Evolutionary conservation across 1,284 basidiomycete species (phyloP), one percentile per base, ranked within the genome.

Genomic region (Malassezia caprae): DNA sequence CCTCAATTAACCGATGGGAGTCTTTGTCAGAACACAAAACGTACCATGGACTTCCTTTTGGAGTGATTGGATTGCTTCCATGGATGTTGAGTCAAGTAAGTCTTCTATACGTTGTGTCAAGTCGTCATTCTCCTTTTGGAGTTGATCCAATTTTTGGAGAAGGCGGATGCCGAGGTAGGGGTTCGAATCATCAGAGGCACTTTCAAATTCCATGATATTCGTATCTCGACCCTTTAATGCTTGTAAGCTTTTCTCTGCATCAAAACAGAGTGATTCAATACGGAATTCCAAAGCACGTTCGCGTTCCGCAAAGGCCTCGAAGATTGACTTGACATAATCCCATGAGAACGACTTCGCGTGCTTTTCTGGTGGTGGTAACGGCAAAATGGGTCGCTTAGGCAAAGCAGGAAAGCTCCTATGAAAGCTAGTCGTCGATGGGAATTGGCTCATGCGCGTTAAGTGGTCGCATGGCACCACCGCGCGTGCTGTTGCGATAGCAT

Each of bases 61-160:
- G 1, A 23, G 26, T 15, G 17, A 19, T 13, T 51, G 23, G 0
- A 45, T 12, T n/a, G 46, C 15, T 15, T 41, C 27, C 12, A 24
- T 17, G 11, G 28, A 44, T 2, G 41, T 31, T 0, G 40, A 28
- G 0, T 34, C 7, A 2, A 51, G 44, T 8, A 51, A 11, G 8
- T 56, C 41, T 11, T 37, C 10, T 1, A 57, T 8, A 4, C 51
- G 37, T 11, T 15, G 23, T 13, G 42, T 30, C 1, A 57, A 44
- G 17, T 57, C 55, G 4, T 51, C 45, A 28, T 57, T 57, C 24
- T 57, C 55, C 12, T 21, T 35, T n/a, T 51, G 43, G 1, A 57
- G 55, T 17, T 35, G 27, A 41, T 57, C 49, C 15, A 57, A 11
- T 4, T 43, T 44, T n/a, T 57, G 55, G 11, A 57, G 27, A 8